Evolutionary conservation across 805 yeast species (phyloP).

Genomic region (Schizosaccharomyces osmophilus): DNA sequence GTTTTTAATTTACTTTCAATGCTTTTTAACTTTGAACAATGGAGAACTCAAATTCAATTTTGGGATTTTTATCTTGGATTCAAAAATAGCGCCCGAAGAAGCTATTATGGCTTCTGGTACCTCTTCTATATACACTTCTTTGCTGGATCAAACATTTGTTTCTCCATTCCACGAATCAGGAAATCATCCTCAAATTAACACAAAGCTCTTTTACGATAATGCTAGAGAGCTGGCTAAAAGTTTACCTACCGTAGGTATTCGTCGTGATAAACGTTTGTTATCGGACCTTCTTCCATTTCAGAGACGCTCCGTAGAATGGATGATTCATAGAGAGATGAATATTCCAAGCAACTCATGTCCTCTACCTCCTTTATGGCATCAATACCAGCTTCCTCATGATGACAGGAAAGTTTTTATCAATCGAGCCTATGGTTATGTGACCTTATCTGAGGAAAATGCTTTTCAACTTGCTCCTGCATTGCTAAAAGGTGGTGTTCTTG

Average conservation of each 20-base stretch:
- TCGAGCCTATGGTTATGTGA: conserved; percentile 1
- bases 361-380: not conserved
- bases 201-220: not conserved
- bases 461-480: conserved; percentile 5
- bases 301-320: not conserved
- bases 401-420: not conserved
- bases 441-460: not conserved
- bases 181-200: not conserved
- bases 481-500: conserved; percentile 40
- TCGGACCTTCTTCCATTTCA: conserved; percentile 1
- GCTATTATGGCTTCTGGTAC: not conserved
- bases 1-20: too few species aligned
- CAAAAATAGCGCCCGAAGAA: not conserved
- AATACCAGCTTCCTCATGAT: not conserved
- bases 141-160: not conserved
- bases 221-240: not conserved
- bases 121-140: not conserved
- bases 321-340: not conserved
- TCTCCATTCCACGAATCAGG: not conserved
- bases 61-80: not conserved
- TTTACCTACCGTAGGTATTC: conserved; percentile 1
- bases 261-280: conserved; percentile 1
- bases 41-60: not conserved
- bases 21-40: too few species aligned
- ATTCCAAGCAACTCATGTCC: not conserved